Conservation (phyloP, 208 protist species). For the Crithidia sp. region DNA sequence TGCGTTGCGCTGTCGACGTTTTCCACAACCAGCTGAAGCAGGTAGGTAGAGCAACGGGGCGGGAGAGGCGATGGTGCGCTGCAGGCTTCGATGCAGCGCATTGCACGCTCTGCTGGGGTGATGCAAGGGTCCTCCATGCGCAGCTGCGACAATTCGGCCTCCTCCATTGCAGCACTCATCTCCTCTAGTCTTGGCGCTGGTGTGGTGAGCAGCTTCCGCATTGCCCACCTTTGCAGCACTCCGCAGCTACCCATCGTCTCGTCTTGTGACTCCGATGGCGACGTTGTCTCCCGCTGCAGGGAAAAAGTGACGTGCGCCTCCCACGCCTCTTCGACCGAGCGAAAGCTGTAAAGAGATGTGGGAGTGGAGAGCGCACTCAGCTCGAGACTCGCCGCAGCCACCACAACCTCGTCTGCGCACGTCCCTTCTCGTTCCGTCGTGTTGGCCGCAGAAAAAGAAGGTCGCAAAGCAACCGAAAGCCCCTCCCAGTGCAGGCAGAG, state of each 20-base stretch:
- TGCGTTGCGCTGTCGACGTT: neutral
- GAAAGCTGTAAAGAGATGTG: conserved; percentile 48
- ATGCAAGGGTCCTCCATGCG: conserved; percentile 17
- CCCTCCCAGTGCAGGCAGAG: conserved; percentile 35
- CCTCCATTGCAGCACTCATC: conserved; percentile 2
- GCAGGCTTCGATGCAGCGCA: conserved; percentile 18
- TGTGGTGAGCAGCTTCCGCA: conserved; percentile 20
- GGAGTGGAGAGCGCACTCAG: conserved; percentile 10
- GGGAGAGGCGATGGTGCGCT: conserved; percentile 1
- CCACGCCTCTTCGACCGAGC: conserved; percentile 44
- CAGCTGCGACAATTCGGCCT: conserved; percentile 12
- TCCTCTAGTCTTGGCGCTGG: neutral
- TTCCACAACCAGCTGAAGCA: neutral
- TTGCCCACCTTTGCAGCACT: conserved; percentile 6
- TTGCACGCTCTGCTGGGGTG: conserved; percentile 22
- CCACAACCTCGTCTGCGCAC: neutral
- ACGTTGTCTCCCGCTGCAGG: neutral
- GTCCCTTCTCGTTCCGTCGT: neutral
- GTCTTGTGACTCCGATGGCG: neutral
- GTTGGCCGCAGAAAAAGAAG: neutral
- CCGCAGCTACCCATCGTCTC: neutral
- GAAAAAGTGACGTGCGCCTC: conserved; percentile 34
- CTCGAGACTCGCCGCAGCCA: conserved; percentile 33
- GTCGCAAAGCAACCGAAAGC: conserved; percentile 3
- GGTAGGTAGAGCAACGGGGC: conserved; percentile 28